Conservation (phyloP, 441 rosid species). For the Aquilaria agallochum region DNA sequence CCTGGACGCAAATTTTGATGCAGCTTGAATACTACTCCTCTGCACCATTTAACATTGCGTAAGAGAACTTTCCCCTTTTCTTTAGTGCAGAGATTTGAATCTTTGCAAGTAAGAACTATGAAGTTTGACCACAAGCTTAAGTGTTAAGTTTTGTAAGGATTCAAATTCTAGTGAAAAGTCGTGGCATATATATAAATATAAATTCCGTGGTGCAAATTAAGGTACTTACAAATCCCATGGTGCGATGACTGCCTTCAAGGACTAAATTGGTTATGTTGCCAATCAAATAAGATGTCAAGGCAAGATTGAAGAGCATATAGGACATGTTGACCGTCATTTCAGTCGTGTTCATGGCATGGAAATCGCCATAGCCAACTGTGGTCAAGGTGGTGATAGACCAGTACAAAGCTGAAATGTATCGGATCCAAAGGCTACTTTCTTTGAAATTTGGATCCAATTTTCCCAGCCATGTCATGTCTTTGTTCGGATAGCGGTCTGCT, state of each 20-base stretch:
- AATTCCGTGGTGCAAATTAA: no score
- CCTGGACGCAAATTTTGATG: constrained; percentile 41
- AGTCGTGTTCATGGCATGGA: constrained; percentile 52
- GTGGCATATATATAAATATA: no score
- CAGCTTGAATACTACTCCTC: constrained; percentile 58
- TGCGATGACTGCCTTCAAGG: constrained; percentile 62
- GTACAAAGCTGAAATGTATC: constrained; percentile 50
- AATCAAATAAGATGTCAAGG: constrained; percentile 57
- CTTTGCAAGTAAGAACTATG: no score
- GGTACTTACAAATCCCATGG: constrained; percentile 59
- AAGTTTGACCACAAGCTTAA: no score
- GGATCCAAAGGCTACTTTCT: constrained; percentile 42
- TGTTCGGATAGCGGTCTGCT: constrained; percentile 49
- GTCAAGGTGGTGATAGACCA: constrained; percentile 75
- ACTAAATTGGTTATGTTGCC: constrained; percentile 70
- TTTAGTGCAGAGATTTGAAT: no score
- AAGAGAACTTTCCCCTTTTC: no score
- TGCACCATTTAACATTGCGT: constrained; percentile 14
- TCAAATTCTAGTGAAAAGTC: no score
- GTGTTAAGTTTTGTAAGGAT: no score
- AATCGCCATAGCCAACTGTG: constrained; percentile 67
- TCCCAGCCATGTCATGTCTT: constrained; percentile 52
- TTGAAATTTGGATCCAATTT: constrained; percentile 37
- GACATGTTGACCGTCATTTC: constrained; percentile 51
- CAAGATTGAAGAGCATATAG: constrained; percentile 64